Conservation (phyloP, 495 filamentous ascomycete species). For the Daldinia loculata region DNA sequence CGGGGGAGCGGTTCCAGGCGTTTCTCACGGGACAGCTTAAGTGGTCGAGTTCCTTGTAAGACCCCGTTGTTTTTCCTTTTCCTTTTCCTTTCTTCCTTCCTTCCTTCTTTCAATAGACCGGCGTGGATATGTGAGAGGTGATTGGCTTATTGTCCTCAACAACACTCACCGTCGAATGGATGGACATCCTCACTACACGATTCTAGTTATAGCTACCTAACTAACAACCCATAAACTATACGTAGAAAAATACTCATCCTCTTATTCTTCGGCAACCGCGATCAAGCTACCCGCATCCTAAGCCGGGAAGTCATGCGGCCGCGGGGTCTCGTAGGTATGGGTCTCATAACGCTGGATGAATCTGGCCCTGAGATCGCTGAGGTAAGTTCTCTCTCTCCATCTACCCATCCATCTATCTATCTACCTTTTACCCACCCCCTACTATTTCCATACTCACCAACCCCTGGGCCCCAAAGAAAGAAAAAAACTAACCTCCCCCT, state of each 20-base stretch:
- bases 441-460: background rate
- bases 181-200: no score
- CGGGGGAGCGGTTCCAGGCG: conserved; percentile 73
- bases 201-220: no score
- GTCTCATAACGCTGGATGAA: conserved; percentile 69
- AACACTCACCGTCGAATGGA: no score
- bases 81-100: background rate
- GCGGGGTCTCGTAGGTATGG: conserved; percentile 72
- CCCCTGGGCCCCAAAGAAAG: background rate
- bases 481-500: background rate
- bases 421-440: background rate
- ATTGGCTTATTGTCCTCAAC: no score
- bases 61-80: background rate
- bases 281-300: conserved; percentile 72
- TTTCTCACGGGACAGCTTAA: conserved; percentile 74
- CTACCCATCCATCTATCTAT: no score
- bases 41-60: conserved; percentile 69
- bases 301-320: conserved; percentile 72
- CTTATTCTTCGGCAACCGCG: conserved; percentile 70
- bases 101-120: background rate
- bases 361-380: conserved; percentile 69
- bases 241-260: conserved; percentile 67
- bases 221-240: no score
- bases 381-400: conserved; percentile 29
- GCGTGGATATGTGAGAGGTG: no score